Evolutionary conservation across 345 rosid genomes (phyloP).

Genomic region (Eucalyptus fibrosa): DNA sequence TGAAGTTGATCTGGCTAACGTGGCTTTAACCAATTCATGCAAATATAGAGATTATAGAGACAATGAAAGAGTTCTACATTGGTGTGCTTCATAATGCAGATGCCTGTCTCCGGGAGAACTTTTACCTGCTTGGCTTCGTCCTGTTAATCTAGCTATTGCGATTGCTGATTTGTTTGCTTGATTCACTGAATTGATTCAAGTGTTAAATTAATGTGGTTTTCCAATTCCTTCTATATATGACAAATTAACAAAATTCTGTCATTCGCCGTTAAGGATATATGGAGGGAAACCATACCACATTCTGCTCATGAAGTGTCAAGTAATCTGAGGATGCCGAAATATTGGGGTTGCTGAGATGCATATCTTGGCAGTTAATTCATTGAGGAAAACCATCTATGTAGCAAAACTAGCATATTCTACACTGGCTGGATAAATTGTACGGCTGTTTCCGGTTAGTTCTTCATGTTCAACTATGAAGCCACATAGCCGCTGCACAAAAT

Average conservation of each 20-base stretch:
- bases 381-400: not conserved
- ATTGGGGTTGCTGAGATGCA: not conserved
- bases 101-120: not conserved
- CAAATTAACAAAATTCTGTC: no score
- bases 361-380: not conserved
- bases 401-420: not conserved
- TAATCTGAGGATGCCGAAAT: not conserved
- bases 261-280: not conserved
- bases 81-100: not conserved
- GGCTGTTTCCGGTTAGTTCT: not conserved
- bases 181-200: no score
- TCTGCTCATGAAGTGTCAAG: not conserved
- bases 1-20: not conserved
- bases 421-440: not conserved
- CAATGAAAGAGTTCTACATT: not conserved
- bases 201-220: no score
- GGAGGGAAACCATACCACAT: not conserved
- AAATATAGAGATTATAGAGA: not conserved
- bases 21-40: not conserved
- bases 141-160: not conserved
- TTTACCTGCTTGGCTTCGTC: not conserved
- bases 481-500: not conserved
- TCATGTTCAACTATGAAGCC: not conserved
- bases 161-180: not conserved
- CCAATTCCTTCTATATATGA: no score